Conservation (phyloP, 176 grass and related monocot species). For the Saccharum spontaneum region DNA sequence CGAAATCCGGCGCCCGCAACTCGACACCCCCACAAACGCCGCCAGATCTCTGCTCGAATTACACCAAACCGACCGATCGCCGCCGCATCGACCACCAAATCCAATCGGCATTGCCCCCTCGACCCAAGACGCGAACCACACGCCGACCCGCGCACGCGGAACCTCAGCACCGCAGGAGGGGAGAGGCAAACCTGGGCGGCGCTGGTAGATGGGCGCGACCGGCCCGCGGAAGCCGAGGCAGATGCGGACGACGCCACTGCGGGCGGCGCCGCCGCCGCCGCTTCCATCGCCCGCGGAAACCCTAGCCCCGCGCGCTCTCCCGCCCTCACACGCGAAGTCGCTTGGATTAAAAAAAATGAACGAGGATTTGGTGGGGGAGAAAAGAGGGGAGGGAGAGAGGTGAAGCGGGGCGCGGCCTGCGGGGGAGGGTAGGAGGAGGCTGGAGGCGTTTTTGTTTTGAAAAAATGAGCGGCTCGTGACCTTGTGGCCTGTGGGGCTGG, state of each 20-base stretch:
- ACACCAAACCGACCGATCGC: neutral
- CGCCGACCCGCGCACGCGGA: neutral
- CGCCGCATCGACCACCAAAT: neutral
- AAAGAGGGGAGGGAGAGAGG: neutral
- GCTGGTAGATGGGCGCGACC: constrained; percentile 41
- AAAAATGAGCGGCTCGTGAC: constrained; percentile 32
- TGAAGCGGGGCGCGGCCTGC: neutral
- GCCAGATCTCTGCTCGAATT: constrained; percentile 17
- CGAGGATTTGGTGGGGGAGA: constrained; percentile 17
- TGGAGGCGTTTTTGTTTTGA: constrained; percentile 21
- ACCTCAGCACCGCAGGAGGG: neutral
- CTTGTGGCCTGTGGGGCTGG: neutral
- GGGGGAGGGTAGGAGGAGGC: neutral
- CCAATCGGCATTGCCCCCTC: constrained; percentile 27
- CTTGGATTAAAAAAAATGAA: neutral
- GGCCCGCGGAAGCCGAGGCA: constrained; percentile 32
- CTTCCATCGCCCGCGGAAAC: constrained; percentile 41
- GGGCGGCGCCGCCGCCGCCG: constrained; percentile 17
- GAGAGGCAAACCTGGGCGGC: constrained; percentile 24
- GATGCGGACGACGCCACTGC: constrained; percentile 36
- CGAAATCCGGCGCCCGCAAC: neutral
- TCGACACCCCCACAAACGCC: neutral
- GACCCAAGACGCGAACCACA: neutral
- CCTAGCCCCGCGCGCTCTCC: constrained; percentile 38
- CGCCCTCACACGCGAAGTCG: constrained; percentile 1